Base-by-base conservation (phyloP, 495 filamentous ascomycete species). In the Cladorrhinum samala region DNA sequence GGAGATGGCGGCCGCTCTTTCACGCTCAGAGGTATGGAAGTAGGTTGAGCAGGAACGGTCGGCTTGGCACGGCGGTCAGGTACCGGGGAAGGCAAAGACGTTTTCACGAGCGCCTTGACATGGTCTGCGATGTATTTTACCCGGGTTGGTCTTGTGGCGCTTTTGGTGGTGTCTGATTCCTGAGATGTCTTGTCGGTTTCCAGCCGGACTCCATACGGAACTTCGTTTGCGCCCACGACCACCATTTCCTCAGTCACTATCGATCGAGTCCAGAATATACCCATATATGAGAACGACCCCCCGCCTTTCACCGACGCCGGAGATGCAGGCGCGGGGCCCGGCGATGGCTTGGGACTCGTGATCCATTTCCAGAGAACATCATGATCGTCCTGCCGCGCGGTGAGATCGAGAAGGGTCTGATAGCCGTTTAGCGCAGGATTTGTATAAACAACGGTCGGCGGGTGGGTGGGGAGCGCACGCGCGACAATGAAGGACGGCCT, bases 401-500 rank as follows among this genome's bases (percentile, higher is more conserved):
- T 50, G 24, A 59, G 53, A 46, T 55, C 45, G 33, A 54, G 47
- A 24, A 69, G 56, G 45, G 27, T 46, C 7, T 52, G 33, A 43
- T 58, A 46, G 41, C 36, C 46, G 3, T 40, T 48, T 21, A 68
- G 53, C 16, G 66, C 68, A 23, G 66, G 64, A 45, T 69, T 70
- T 8, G 61, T 59, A 52, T 69, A 70, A 52, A 68, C 58, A 24
- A 70, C 52, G 49, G 64, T 54, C 19, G 66, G 61, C 27, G 61
- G 54, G 41, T 58, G 55, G 36, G 64, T 58, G 42, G 60, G 39
- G 14, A 64, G 41, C 4, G 8, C 17, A 14, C 5, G n/a, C 18
- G 64, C 57, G 50, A 73, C 58, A 27, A 71, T 69, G 50, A 74
- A 68, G 24, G 66, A 66, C n/a, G 72, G 72, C 16, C 72, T 57